A percentile compares a stretch with the other conserved stretches of the same genome.
Evolutionary conservation across 441 rosid species (phyloP).

Genomic region (Erodium trifolium): DNA sequence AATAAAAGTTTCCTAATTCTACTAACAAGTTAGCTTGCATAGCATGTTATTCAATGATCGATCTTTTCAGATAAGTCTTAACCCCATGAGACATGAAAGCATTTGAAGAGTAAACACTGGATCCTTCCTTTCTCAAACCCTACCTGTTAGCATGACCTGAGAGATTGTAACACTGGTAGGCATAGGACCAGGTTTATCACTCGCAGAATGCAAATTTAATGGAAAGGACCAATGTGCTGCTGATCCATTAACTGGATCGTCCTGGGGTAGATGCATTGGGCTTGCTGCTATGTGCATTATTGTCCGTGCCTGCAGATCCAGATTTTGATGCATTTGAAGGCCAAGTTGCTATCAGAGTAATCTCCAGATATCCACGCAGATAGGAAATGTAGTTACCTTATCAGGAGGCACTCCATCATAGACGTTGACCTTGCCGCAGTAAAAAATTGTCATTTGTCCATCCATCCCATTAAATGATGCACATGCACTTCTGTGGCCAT

Average conservation of each 20-base stretch:
- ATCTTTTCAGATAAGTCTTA: neutral
- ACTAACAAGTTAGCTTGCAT: neutral
- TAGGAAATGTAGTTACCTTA: constrained; percentile 55
- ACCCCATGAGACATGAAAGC: neutral
- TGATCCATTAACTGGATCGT: constrained; percentile 32
- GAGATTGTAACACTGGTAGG: constrained; percentile 35
- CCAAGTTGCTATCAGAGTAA: constrained; percentile 27
- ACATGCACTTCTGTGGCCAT: constrained; percentile 39
- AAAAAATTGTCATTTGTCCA: constrained; percentile 92
- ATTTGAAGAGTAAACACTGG: constrained; percentile 9
- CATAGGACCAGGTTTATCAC: constrained; percentile 26
- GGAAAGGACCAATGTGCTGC: constrained; percentile 32
- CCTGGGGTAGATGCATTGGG: constrained; percentile 47
- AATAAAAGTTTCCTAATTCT: neutral
- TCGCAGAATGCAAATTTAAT: constrained; percentile 29
- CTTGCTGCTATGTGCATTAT: constrained; percentile 82
- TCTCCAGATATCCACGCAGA: constrained; percentile 32
- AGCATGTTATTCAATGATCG: neutral
- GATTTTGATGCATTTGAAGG: constrained; percentile 33
- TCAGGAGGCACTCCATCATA: constrained; percentile 73
- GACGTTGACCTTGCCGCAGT: constrained; percentile 85
- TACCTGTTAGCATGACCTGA: constrained; percentile 50
- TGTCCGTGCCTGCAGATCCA: constrained; percentile 72
- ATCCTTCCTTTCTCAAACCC: constrained; percentile 21
- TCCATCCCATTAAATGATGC: constrained; percentile 31